phyloP scores from a whole-genome alignment of 2,329 filamentous ascomycete species.

The Aspergillus fischeri region DNA sequence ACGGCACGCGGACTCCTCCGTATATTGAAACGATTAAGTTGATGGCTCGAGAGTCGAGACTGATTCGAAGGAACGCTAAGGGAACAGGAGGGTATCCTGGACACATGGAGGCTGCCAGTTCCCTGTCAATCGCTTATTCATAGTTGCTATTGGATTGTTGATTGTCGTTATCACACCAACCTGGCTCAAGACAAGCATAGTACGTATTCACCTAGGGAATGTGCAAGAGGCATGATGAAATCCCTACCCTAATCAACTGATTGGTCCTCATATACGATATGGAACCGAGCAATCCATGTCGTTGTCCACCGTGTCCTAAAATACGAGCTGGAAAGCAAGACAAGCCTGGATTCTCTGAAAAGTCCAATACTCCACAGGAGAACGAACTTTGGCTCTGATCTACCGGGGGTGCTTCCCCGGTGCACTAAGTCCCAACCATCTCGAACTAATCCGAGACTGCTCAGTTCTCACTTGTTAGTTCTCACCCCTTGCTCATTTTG shows the following conservation, averaged over 20 bases:
- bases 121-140: not conserved
- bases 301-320: not conserved
- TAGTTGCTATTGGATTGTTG: not conserved
- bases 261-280: not conserved
- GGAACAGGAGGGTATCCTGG: not conserved
- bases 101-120: not conserved
- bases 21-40: not conserved
- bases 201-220: not conserved
- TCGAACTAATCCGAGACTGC: not conserved
- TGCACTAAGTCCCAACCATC: constrained; percentile 6
- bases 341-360: not conserved
- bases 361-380: not conserved
- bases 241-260: not conserved
- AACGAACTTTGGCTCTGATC: constrained; percentile 12
- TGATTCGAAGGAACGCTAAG: not conserved
- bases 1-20: not conserved
- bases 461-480: constrained; percentile 10
- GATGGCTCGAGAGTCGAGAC: not conserved
- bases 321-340: not conserved
- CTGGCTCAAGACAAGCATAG: not conserved
- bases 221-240: not conserved
- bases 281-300: not conserved
- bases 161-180: not conserved
- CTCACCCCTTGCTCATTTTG: constrained; percentile 5
- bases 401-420: constrained; percentile 19